Conservation (phyloP, 371 early-diverging fungal genomes). For the Rhizopus stolonifer region DNA sequence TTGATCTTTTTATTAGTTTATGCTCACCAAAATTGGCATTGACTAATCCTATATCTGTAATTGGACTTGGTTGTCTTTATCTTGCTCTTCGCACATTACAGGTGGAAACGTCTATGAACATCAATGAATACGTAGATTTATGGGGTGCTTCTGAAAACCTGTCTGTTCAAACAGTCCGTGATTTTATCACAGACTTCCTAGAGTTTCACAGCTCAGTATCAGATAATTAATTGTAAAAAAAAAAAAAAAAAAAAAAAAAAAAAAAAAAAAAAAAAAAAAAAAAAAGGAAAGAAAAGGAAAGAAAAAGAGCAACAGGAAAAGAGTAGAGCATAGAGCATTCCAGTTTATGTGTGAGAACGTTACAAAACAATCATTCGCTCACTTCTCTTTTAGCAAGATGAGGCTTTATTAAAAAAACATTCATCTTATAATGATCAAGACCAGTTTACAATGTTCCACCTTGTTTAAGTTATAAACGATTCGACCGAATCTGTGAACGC, state of each 20-base stretch:
- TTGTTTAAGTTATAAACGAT: too few relatives aligned
- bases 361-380: too few relatives aligned
- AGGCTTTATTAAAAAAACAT: too few relatives aligned
- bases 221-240: background rate
- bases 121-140: constrained; percentile 48
- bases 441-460: too few relatives aligned
- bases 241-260: background rate
- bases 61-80: constrained; percentile 49
- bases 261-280: background rate
- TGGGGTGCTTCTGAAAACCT: constrained; percentile 51
- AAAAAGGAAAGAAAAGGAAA: background rate
- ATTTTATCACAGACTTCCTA: constrained; percentile 39
- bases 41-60: constrained; percentile 31
- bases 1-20: constrained; percentile 19
- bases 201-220: constrained; percentile 23
- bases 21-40: constrained; percentile 43
- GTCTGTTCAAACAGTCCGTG: constrained; percentile 48
- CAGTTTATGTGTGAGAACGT: too few relatives aligned
- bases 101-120: constrained; percentile 42
- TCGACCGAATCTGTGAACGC: too few relatives aligned
- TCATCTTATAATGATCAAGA: too few relatives aligned
- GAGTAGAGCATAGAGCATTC: background rate
- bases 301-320: too few relatives aligned
- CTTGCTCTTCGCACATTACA: constrained; percentile 39
- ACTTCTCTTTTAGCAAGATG: too few relatives aligned